Percentiles rank a stretch among this genome's conserved stretches.
These are phyloP conservation scores for Pleurotus citrinopileatus DNA, from an alignment of 768 basidiomycete genomes.

Conservation along the genomic window DNA sequence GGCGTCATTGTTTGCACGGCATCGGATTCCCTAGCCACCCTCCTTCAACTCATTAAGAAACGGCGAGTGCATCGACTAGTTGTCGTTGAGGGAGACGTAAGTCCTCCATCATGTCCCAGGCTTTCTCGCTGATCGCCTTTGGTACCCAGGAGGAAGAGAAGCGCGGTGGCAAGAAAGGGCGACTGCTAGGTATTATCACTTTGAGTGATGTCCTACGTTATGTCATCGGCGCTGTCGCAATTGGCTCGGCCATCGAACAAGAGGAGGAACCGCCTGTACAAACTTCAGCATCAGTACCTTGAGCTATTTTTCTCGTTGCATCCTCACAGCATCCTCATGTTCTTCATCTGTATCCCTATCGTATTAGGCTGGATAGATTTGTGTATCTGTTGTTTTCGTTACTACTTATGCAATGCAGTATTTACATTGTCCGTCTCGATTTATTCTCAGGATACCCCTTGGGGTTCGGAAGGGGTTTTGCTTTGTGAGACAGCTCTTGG, in stretches of 20 bases:
- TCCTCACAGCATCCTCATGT: neutral
- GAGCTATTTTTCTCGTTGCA: neutral
- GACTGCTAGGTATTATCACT: slow-evolving; percentile 83
- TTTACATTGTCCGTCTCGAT: too few species aligned
- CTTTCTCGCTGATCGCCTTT: slow-evolving; percentile 5
- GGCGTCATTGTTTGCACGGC: slow-evolving; percentile 96
- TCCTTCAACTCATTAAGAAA: slow-evolving; percentile 90
- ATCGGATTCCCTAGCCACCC: slow-evolving; percentile 84
- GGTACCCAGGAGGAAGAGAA: slow-evolving; percentile 69
- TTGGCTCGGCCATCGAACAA: slow-evolving; percentile 41
- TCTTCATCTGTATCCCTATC: slow-evolving; percentile 2
- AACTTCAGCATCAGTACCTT: slow-evolving; percentile 8
- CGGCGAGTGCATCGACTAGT: slow-evolving; percentile 92
- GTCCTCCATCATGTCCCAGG: slow-evolving; percentile 17
- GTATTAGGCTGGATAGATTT: too few species aligned
- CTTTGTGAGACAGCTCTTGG: too few species aligned
- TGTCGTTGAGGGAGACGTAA: slow-evolving; percentile 88
- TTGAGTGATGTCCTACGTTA: slow-evolving; percentile 87
- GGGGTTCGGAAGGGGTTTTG: too few species aligned
- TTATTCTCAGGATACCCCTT: too few species aligned
- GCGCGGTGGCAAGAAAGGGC: slow-evolving; percentile 77
- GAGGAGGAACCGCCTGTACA: slow-evolving; percentile 16
- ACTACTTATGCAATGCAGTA: too few species aligned
- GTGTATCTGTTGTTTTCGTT: neutral
- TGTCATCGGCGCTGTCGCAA: slow-evolving; percentile 64